Evolutionary conservation across 345 rosid genomes (phyloP), one percentile per base, ranked within the genome.

Genomic region (Alliaria petiolata): DNA sequence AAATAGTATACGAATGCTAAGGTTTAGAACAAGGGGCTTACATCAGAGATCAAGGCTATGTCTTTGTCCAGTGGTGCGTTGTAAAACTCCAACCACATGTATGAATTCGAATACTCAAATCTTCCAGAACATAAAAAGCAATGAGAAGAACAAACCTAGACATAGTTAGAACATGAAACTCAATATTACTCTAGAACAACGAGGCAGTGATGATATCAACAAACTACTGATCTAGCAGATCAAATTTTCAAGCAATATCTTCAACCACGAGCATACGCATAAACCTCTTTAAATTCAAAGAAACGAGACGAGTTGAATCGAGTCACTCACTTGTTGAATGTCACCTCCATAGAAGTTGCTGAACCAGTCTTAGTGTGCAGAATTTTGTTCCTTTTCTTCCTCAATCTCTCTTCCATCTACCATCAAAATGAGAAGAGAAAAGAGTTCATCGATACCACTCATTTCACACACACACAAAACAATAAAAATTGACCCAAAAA

Each of bases 11-110:
- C 11, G 9, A 74, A 8, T 4, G 16, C 31, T 28, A 36, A 25
- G 53, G 34, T 72, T 14, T 19, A 56, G 35, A 53, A 19, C 26
- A 36, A 51, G 72, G 15, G 15, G 73, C 90, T 85, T 66, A 89
- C 99, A 85, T 91, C 93, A 71, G 91, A 80, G 54, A 95, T 81
- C 73, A 91, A 81, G 69, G 96, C 68, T 47, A 95, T 53, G 64
- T 95, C 99, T 74, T 82, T 89, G n/a, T 85, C 96, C 77, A 95
- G 64, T 0, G 88, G 97, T 45, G 84, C 51, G 66, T 91, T 91
- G 80, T 89, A 75, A 85, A 95, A 89, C 72, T 95, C 97, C 74
- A 95, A 79, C 99, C 99, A 95, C 72, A 89, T 88, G 74, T 86
- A 87, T 2, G 97, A 87, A 74, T 91, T 86, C 14, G 95, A 83